Conservation (phyloP, 768 basidiomycete genomes). For the Boletus insuetus region DNA sequence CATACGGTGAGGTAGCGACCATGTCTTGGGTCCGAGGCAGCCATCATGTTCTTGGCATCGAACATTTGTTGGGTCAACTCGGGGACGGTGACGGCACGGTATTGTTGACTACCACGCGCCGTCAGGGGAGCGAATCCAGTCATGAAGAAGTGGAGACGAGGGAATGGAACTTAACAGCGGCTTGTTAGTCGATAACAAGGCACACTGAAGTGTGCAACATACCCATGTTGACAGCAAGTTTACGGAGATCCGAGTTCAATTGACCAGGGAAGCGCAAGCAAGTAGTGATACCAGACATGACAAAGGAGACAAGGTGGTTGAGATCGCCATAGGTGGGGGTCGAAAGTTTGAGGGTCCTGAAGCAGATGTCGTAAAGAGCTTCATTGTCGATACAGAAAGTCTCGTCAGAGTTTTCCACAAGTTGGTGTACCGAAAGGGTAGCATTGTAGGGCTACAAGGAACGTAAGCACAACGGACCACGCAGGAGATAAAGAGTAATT, state of each 20-base stretch:
- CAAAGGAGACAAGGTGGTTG: slow-evolving; percentile 95
- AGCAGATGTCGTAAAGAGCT: slow-evolving; percentile 98
- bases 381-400: slow-evolving; percentile 99
- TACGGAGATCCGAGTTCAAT: slow-evolving; percentile 97
- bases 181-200: slow-evolving; percentile 1
- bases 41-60: slow-evolving; percentile 99
- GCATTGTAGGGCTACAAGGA: slow-evolving; percentile 88
- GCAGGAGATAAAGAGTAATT: slow-evolving; percentile 3
- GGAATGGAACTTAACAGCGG: slow-evolving; percentile 76
- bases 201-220: slow-evolving; percentile 23
- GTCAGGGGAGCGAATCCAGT: slow-evolving; percentile 94
- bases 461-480: not conserved
- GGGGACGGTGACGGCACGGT: slow-evolving; percentile 95
- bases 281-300: slow-evolving; percentile 99
- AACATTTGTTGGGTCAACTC: slow-evolving; percentile 99
- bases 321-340: slow-evolving; percentile 97
- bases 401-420: slow-evolving; percentile 99
- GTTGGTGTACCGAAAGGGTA: slow-evolving; percentile 95
- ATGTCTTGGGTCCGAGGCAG: slow-evolving; percentile 93
- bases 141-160: slow-evolving; percentile 99
- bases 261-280: slow-evolving; percentile 99
- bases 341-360: slow-evolving; percentile 94
- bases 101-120: slow-evolving; percentile 90
- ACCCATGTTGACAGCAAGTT: slow-evolving; percentile 99
- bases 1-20: slow-evolving; percentile 94